These are phyloP conservation scores for Alopecurus myosuroides DNA, from an alignment of 176 grass and related monocot genomes.

Conservation along the genomic window DNA sequence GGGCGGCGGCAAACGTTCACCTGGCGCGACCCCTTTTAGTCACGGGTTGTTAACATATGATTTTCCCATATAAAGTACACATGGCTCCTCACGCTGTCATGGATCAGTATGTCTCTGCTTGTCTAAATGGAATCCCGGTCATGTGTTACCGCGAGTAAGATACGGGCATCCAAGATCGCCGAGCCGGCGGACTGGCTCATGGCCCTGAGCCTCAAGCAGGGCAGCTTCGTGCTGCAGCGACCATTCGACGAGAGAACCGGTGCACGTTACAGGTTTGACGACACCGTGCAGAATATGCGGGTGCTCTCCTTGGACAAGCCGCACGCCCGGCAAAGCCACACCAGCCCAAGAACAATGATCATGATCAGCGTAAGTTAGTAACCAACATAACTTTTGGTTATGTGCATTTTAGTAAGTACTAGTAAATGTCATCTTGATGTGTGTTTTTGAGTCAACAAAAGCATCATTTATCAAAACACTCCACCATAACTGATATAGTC, in stretches of 20 bases:
- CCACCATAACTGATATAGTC: no score
- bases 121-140: not conserved
- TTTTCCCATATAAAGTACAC: not conserved
- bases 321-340: not conserved
- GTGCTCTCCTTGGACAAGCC: conserved; percentile 37
- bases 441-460: not conserved
- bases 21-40: no score
- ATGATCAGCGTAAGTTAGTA: conserved; percentile 11
- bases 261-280: conserved; percentile 19
- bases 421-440: not conserved
- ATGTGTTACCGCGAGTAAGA: not conserved
- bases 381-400: not conserved
- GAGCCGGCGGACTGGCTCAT: conserved; percentile 40
- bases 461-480: no score
- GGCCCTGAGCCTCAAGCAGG: conserved; percentile 18
- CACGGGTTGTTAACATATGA: no score
- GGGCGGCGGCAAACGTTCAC: no score
- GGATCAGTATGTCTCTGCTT: not conserved
- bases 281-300: conserved; percentile 26
- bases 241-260: conserved; percentile 15
- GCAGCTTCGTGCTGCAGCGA: conserved; percentile 21
- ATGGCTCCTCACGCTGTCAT: not conserved
- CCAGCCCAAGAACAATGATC: conserved; percentile 45
- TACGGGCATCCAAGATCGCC: not conserved
- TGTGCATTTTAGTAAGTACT: not conserved